Conservation (phyloP, 768 basidiomycete species). For the Lentinula boryana region DNA sequence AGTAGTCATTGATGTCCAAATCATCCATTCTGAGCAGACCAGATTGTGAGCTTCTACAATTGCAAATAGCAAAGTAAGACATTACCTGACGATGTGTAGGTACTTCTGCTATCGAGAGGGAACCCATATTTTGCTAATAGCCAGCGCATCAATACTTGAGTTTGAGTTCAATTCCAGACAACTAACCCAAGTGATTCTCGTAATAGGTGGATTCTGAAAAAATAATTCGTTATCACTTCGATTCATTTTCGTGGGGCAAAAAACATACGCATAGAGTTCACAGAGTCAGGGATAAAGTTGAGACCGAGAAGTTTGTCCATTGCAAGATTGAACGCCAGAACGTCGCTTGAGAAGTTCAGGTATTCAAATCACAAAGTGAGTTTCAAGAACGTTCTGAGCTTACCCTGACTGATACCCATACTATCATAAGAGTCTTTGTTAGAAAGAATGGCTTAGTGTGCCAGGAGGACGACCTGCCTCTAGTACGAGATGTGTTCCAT, state of each 20-base stretch:
- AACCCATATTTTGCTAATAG: neutral
- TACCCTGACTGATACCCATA: slow-evolving; percentile 1
- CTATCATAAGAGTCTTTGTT: neutral
- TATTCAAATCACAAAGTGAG: too few relatives aligned
- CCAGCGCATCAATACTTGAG: neutral
- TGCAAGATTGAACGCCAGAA: slow-evolving; percentile 46
- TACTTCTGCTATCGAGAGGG: neutral
- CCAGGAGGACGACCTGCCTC: neutral
- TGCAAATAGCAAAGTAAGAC: neutral
- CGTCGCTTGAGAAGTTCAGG: slow-evolving; percentile 19
- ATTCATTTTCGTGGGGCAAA: neutral
- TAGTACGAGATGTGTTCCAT: slow-evolving; percentile 1
- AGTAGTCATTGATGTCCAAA: slow-evolving; percentile 33
- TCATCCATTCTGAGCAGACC: slow-evolving; percentile 27
- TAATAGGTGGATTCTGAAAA: neutral
- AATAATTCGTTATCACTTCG: neutral
- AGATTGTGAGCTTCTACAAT: neutral
- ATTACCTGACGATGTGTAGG: neutral
- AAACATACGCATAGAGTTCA: neutral
- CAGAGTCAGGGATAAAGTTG: slow-evolving; percentile 25
- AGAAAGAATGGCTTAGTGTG: too few relatives aligned
- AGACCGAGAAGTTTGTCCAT: slow-evolving; percentile 39
- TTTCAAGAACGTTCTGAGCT: neutral
- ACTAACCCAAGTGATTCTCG: neutral
- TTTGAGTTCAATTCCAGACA: neutral